Evolutionary conservation across 805 yeast genomes (phyloP).

Genomic region (Monosporozyma solicola): DNA sequence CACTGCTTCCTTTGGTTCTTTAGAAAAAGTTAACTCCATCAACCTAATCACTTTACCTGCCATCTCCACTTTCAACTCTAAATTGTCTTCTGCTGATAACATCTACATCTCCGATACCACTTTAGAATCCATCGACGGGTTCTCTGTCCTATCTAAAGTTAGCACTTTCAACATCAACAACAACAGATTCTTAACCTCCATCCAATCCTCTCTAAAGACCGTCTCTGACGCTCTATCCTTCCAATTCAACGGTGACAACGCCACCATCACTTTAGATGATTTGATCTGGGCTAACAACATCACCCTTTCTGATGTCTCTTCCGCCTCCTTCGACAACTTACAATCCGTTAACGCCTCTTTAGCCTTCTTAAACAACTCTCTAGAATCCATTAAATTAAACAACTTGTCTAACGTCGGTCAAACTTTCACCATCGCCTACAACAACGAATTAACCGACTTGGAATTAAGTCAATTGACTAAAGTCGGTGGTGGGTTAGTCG

Average conservation of each 20-base stretch:
- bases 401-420: slow-evolving; percentile 62
- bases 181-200: slow-evolving; percentile 67
- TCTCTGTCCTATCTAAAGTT: slow-evolving; percentile 36
- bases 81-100: slow-evolving; percentile 61
- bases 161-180: slow-evolving; percentile 77
- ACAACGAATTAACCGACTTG: slow-evolving; percentile 59
- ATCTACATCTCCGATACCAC: slow-evolving; percentile 68
- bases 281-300: slow-evolving; percentile 83
- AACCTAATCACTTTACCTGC: slow-evolving; percentile 81
- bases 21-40: slow-evolving; percentile 75
- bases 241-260: slow-evolving; percentile 76
- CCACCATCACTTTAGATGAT: slow-evolving; percentile 56
- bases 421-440: slow-evolving; percentile 65
- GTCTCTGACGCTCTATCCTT: slow-evolving; percentile 70
- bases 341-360: slow-evolving; percentile 69
- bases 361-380: slow-evolving; percentile 66
- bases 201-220: slow-evolving; percentile 61
- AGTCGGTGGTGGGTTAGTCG: slow-evolving; percentile 88
- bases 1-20: slow-evolving; percentile 64
- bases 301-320: slow-evolving; percentile 69
- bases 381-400: slow-evolving; percentile 47
- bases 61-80: slow-evolving; percentile 58
- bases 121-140: slow-evolving; percentile 59
- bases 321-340: slow-evolving; percentile 63
- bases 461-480: slow-evolving; percentile 61